Base-by-base conservation (phyloP, 2,329 filamentous ascomycete genomes). In the Penicillium hordei region DNA sequence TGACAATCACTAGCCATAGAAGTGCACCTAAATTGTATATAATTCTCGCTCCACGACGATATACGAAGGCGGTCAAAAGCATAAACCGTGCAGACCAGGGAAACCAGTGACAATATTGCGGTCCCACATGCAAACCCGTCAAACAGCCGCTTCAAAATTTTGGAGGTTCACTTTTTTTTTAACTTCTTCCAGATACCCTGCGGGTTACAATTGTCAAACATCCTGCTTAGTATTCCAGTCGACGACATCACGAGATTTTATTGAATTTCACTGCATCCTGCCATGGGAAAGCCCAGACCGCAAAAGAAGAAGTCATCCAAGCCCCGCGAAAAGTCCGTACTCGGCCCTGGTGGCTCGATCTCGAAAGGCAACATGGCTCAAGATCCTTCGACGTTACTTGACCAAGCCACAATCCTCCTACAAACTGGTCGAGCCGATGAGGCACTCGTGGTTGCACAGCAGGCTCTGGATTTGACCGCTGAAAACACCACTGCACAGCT, bases 401-500 rank as follows among this genome's bases (percentile, higher is more conserved):
- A 81, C 46, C 77, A 85, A 70, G 84, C 85, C 8, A 79, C 81
- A 15, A 74, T 79, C 21, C 76, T 85, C 36, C 76, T 88, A 34
- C 82, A 86, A 64, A 84, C 83, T 33, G 82, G 81, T 44, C 81
- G 86, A 60, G 78, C 83, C 2, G 81, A 84, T 50, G 80, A 81
- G 60, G 86, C 85, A 25, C 79, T 87, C 25, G 70, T 78, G 46
- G 68, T 80, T 36, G 85, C 83, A 48, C 76, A 82, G 65, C 78
- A 80, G 64, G 83, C 84, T 1, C 78, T 86, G 27, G 69, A 72
- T 12, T 62, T 69, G 23, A 67, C 68, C 31, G 63, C 72, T 27
- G 61, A 70, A 40, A 71, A 74, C 31, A 75, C 72, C 9, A 64
- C 70, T 6, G 64, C 72, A 70, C 65, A 75, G 74, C 60, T 81